Evolutionary conservation across 345 rosid species (phyloP), one percentile per base, ranked within the genome.

Genomic region (Pistacia vera): DNA sequence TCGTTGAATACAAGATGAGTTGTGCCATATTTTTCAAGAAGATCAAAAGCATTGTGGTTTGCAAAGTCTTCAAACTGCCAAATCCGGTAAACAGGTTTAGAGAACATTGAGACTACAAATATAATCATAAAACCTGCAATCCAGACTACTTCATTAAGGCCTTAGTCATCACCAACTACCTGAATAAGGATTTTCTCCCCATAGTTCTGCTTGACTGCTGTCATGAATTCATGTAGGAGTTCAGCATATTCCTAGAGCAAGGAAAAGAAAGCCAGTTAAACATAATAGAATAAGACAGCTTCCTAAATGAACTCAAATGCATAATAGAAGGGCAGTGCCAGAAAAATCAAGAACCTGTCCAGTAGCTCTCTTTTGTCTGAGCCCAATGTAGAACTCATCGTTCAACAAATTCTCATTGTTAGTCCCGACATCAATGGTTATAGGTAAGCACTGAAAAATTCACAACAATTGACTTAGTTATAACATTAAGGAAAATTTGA

Each of bases 1-100:
- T 96, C 99, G 25, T 96, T 96, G 86, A 96, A 92, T 72, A 96
- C 99, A 81, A 96, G 97, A 84, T 96, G 99, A 28, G 95, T 96
- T 64, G 99, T 75, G 56, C 93, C 90, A 79, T 96, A 93, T 83
- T 92, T 90, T 64, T 89, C 97, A 28, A 96, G 89, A 75, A 96
- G 85, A 70, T 93, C 93, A 63, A 96, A 96, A 66, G 99, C 99
- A 82, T 93, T 93, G 84, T 96, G 99, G 85, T 96, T 96, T 33
- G 99, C 99, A 33, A 96, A 96, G 86, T 96, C 98, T 83, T 96
- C 99, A 79, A 91, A 96, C 97, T 95, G 92, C 84, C 86, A 81
- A 56, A 64, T 36, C 41, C 51, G 3, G 16, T 22, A 20, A 51
- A 30, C 48, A 38, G 17, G 22, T 65, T 71, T 48, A 76, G 56